Evolutionary conservation across 306 rosid species (phyloP).

Genomic region (Vigna reflexopilosa): DNA sequence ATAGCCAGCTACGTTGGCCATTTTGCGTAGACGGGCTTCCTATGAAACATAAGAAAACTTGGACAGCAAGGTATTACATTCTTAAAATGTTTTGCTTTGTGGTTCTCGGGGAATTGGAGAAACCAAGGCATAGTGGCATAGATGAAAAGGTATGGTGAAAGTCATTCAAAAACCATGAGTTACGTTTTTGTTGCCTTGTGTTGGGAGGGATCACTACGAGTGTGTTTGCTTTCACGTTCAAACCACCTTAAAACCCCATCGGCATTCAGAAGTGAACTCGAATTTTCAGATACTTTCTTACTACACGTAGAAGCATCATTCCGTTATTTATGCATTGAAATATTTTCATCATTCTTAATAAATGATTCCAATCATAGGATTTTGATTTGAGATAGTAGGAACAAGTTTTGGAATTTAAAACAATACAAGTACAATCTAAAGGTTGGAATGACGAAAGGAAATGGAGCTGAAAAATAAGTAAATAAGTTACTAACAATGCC

Average conservation of each 20-base stretch:
- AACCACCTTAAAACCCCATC: neutral
- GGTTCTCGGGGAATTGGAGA: constrained; percentile 29
- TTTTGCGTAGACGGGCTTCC: neutral
- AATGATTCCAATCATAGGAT: no score
- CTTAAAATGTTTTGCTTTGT: constrained; percentile 1
- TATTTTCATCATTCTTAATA: no score
- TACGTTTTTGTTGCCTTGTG: constrained; percentile 42
- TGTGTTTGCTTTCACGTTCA: constrained; percentile 5
- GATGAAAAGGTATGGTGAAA: constrained; percentile 42
- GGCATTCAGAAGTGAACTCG: neutral
- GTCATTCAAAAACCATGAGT: constrained; percentile 46
- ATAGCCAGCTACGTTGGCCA: no score
- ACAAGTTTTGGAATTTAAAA: no score
- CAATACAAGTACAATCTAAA: no score
- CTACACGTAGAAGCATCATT: neutral
- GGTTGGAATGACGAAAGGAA: no score
- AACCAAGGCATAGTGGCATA: constrained; percentile 26
- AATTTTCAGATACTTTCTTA: neutral
- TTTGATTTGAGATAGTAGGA: no score
- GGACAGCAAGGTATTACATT: neutral
- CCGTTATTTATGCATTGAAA: neutral
- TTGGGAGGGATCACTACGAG: neutral
- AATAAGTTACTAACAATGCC: no score
- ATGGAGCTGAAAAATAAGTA: no score
- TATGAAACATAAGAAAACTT: constrained; percentile 4